These are phyloP conservation scores for Candida bentonensis DNA, from an alignment of 805 yeast genomes.

Conservation along the genomic window DNA sequence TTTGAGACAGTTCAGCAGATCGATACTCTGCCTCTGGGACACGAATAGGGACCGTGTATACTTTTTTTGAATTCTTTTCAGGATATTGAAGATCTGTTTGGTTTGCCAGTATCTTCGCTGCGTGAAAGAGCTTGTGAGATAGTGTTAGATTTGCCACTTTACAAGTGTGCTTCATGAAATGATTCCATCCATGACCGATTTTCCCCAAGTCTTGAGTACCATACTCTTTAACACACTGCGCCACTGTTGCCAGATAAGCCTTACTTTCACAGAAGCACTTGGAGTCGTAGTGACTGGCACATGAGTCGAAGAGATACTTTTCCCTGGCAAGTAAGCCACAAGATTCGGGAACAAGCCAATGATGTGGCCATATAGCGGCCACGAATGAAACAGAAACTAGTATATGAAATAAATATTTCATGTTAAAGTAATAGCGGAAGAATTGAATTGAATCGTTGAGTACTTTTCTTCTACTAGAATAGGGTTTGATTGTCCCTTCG, in stretches of 20 bases:
- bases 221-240: constrained; percentile 17
- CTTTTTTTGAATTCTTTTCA: constrained; percentile 8
- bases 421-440: not conserved
- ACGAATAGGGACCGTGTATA: not conserved
- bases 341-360: constrained; percentile 13
- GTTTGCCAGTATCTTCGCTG: constrained; percentile 8
- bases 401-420: not conserved
- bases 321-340: constrained; percentile 10
- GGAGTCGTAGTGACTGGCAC: constrained; percentile 11
- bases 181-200: constrained; percentile 20
- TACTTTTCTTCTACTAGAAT: too few species aligned
- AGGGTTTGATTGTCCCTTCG: too few species aligned
- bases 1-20: not conserved
- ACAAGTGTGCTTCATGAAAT: constrained; percentile 15
- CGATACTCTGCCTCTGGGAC: constrained; percentile 2
- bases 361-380: constrained; percentile 12
- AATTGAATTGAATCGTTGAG: too few species aligned
- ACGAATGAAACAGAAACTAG: not conserved
- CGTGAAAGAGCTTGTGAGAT: constrained; percentile 6
- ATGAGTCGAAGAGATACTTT: constrained; percentile 8
- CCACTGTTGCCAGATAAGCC: constrained; percentile 19
- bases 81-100: constrained; percentile 5
- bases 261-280: constrained; percentile 18
- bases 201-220: constrained; percentile 10
- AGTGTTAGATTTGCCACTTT: constrained; percentile 8